Conservation (phyloP, 768 basidiomycete genomes). For the Pulveroboletus sp. region DNA sequence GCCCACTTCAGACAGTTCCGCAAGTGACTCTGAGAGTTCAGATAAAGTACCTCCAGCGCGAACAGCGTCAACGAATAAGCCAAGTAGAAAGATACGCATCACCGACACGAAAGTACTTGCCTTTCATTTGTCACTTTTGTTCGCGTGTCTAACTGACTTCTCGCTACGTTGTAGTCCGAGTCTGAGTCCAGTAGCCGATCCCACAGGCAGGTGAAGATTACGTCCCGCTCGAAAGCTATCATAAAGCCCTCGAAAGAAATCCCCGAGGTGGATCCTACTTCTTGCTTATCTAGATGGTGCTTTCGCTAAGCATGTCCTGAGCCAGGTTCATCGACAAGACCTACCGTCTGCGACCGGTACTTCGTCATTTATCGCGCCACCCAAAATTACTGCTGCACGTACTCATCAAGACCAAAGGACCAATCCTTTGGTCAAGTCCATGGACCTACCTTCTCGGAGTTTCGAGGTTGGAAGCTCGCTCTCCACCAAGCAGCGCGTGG, state of each 20-base stretch:
- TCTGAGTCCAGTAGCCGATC: constrained; percentile 7
- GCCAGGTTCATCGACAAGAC: constrained; percentile 9
- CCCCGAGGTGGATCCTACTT: constrained; percentile 11
- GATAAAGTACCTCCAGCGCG: constrained; percentile 1
- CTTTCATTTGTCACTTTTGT: not conserved
- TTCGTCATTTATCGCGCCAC: constrained; percentile 7
- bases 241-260: not conserved
- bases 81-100: constrained; percentile 1
- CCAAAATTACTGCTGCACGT: constrained; percentile 14
- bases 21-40: constrained; percentile 9
- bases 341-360: not conserved
- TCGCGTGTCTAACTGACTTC: not conserved
- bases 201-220: not conserved
- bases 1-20: constrained; percentile 6
- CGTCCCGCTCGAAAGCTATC: constrained; percentile 1
- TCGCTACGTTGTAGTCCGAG: constrained; percentile 13
- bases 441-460: constrained; percentile 20
- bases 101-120: constrained; percentile 13
- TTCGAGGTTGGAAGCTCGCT: constrained; percentile 35
- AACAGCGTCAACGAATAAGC: not conserved
- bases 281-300: not conserved
- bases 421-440: constrained; percentile 31
- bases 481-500: constrained; percentile 48
- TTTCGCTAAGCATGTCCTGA: constrained; percentile 3
- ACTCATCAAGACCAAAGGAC: constrained; percentile 29